phyloP scores from a whole-genome alignment of 2,329 filamentous ascomycete species.

The Cordyceps militaris region DNA sequence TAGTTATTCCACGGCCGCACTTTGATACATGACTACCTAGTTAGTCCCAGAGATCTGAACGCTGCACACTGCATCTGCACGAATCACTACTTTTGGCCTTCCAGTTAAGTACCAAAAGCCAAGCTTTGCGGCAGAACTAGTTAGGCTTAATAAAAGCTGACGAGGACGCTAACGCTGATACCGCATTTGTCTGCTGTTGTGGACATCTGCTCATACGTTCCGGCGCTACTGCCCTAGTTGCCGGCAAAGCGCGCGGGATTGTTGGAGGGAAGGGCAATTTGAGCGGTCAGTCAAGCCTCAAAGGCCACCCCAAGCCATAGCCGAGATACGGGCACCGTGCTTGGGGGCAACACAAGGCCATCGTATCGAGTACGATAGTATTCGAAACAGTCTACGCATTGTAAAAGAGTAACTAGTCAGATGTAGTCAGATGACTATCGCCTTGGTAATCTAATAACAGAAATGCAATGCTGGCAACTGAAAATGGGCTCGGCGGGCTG shows the following conservation, averaged over 20 bases:
- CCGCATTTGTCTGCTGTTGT: too few species aligned
- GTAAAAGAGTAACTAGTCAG: too few species aligned
- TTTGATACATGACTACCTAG: background rate
- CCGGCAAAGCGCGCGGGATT: background rate
- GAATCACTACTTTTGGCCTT: background rate
- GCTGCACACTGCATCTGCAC: background rate
- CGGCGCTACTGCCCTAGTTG: background rate
- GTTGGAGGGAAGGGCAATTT: background rate
- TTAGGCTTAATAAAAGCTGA: background rate
- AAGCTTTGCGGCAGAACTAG: background rate
- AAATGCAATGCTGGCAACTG: background rate
- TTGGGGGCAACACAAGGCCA: background rate
- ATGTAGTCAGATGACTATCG: too few species aligned
- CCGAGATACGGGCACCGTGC: background rate
- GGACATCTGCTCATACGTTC: background rate
- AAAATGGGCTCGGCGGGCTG: background rate
- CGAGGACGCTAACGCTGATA: slow-evolving; percentile 2
- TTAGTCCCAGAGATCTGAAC: background rate
- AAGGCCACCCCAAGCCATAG: background rate
- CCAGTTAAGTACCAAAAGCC: background rate
- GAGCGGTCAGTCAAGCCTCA: slow-evolving; percentile 4
- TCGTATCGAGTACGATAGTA: background rate
- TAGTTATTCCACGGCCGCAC: background rate
- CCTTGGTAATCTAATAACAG: background rate
- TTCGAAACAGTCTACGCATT: too few species aligned